Evolutionary conservation across 2,329 filamentous ascomycete genomes (phyloP).

Genomic region (Aspergillus sp.): DNA sequence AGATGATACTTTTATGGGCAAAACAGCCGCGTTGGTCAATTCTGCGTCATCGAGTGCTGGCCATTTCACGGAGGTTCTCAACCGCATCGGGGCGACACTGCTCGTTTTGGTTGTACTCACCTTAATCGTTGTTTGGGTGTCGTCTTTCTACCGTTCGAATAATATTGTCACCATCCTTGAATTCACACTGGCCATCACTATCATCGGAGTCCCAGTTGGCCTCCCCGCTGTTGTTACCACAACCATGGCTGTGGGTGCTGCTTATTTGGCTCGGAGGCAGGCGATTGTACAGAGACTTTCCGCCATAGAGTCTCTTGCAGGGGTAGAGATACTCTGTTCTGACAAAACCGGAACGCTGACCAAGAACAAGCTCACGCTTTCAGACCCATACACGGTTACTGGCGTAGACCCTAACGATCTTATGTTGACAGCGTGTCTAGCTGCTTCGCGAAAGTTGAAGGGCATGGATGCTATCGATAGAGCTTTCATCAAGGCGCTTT

Average conservation of each 20-base stretch:
- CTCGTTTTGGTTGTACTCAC: constrained; percentile 79
- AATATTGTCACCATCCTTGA: constrained; percentile 74
- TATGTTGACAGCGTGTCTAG: constrained; percentile 88
- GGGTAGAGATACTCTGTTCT: constrained; percentile 90
- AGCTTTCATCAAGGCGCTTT: constrained; percentile 84
- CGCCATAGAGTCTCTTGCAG: constrained; percentile 86
- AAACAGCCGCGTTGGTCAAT: constrained; percentile 81
- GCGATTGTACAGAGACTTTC: constrained; percentile 92
- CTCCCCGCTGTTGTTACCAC: constrained; percentile 91
- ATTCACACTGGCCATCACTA: constrained; percentile 85
- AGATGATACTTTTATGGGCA: constrained; percentile 88
- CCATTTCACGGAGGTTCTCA: constrained; percentile 89
- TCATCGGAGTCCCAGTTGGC: constrained; percentile 90
- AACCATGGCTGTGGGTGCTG: constrained; percentile 91
- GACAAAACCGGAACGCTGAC: constrained; percentile 93
- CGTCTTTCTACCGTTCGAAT: constrained; percentile 85
- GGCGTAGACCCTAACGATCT: constrained; percentile 84
- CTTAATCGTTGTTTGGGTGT: constrained; percentile 79
- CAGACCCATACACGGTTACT: constrained; percentile 78
- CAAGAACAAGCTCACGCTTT: constrained; percentile 88
- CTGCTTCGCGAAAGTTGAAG: constrained; percentile 91
- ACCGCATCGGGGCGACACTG: constrained; percentile 79
- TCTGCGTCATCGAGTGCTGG: constrained; percentile 71
- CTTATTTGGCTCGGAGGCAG: constrained; percentile 88
- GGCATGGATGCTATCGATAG: constrained; percentile 94